Base-by-base conservation (phyloP, 2,329 filamentous ascomycete genomes). In the Meredithiella fracta region DNA sequence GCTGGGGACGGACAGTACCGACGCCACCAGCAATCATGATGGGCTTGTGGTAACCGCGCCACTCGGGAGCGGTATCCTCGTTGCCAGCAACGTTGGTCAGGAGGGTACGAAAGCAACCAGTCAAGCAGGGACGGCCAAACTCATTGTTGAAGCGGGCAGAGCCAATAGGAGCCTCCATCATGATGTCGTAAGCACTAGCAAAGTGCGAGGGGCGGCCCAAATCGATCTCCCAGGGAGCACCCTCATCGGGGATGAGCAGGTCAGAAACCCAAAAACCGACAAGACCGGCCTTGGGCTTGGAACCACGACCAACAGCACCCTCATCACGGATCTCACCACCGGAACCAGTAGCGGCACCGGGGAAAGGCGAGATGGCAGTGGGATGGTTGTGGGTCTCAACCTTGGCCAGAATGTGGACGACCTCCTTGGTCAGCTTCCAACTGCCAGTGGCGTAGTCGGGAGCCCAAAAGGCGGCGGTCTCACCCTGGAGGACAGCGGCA, bases 331-430 rank as follows among this genome's bases (percentile, higher is more conserved):
- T 96, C 67, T 97, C 91, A 63, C 92, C 92, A 62, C 92, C 92
- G 29, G 90, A 90, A 26, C 92, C 92, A 40, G 92, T 98, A 6
- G 92, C 92, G 8, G 92, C 92, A 64, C 92, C 92, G 3, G 91
- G 76, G 65, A 87, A 95, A 0, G 90, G 90, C 0, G 89, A 95
- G 54, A 98, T 94, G 7, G 91, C 91, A 4, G 92, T 97, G 1
- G 91, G 91, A 65, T 97, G 91, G 68, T 97, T 97, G 71, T 97
- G 91, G 1, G 92, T 97, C 72, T 98, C 92, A 53, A 97, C 92
- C 72, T 98, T 98, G 67, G 83, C 83, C 51, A 98, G 73, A 63
- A 90, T 85, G 66, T 96, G 87, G 20, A 95, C 83, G 23, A 80
- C 74, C 71, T 98, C 92, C 64, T 87, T 92, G 20, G 79, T 87